Base-by-base conservation (phyloP, 225 moss, liverwort and hornwort species). In the Takakia lepidozioides region DNA sequence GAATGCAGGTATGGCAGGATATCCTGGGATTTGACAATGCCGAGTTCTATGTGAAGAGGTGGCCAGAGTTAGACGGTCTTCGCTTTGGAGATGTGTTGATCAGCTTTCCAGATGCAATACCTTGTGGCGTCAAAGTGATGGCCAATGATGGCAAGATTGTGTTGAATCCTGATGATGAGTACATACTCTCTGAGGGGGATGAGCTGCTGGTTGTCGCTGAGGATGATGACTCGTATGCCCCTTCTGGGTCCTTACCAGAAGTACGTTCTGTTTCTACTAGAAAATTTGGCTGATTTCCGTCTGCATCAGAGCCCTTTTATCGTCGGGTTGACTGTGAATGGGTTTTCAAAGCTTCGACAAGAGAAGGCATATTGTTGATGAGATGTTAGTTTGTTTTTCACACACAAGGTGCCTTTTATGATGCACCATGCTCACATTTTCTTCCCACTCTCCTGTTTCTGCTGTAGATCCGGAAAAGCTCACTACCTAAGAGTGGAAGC, bases 1-100 rank as follows among this genome's bases (percentile, higher is more conserved):
- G 7, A 6, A 7, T 43, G 35, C 73, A 86, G 74, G 84, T 91
- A 19, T 91, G 84, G 91, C 75, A 70, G 63, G 84, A 91, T 58
- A 86, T 91, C 51, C 52, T 84, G 3, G 86, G 91, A 7, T 91
- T 91, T 27, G 86, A 86, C 19, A 81, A 86, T 55, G 86, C 83
- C 21, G 90, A 91, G 55, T 91, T 86, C 64, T 91, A 91, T 56
- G 68, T 91, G 19, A 86, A 86, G 60, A 61, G 78, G 59, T 91
- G 90, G 90, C 83, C 83, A 17, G 36, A 81, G 35, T 56, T 91
- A 25, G 78, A 81, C 16, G 86, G 83, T 22, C 74, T 61, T 70
- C 72, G 49, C 36, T 91, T 91, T 61, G 57, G 62, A 6, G 81
- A 86, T 10, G 78, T 79, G 19, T 50, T 78, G 30, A 51, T 91